Conservation (phyloP, 176 grass and related monocot species). For the sorghum (Sorghum bicolor) region Sorghum_bicolor_NCBIv3 NC_012871.2:73186501-73187000, state of each 20-base stretch:
- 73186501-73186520: not conserved
- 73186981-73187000: not conserved
- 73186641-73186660: not conserved
- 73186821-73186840: not conserved
- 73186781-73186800: not conserved
- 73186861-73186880: not conserved
- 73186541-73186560: not conserved
- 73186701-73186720: not conserved
- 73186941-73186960: not conserved
- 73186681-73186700: not conserved
- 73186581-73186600: not conserved
- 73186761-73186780: slow-evolving; percentile 24
- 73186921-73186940: not conserved
- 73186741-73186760: not conserved
- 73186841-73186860: not conserved
- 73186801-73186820: not conserved
- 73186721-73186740: not conserved
- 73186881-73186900: not conserved
- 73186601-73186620: not conserved
- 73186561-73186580: not conserved
- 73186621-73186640: not conserved
- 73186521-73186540: not conserved
- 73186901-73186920: not conserved
- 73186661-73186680: slow-evolving; percentile 20
- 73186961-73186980: not conserved